Base-by-base conservation (phyloP, 352 stramenopile species). In the Aphanomyces euteiches region DNA sequence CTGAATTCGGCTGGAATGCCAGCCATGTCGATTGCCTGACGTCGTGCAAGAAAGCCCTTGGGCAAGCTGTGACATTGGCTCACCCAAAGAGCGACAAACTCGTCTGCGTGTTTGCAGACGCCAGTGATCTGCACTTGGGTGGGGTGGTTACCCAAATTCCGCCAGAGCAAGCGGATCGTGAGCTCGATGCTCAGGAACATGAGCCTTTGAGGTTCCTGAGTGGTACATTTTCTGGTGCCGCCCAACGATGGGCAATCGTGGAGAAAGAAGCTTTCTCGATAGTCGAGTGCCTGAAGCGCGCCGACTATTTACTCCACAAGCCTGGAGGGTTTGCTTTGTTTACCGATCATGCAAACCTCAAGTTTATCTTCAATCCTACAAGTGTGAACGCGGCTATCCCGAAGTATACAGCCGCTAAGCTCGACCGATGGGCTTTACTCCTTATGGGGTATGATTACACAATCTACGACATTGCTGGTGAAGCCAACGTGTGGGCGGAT, bases 261-360 rank as follows among this genome's bases (percentile, higher is more conserved):
- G 73, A 78, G 34, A 72, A 78, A 71, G 70, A 73, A 71, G 56
- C 45, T 1, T 77, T 72, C 38, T 61, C 71, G 10, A 77, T 78
- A 59, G 59, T 28, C 72, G 2, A 40, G 7, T 12, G 66, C 60
- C 8, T 76, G 71, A 48, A 47, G 69, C 28, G 67, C 56, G 28
- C 47, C 75, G 3, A 39, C 48, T 3, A 74, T 74, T 37, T 50
- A 75, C 19, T 45, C 76, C 36, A 13, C 70, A 6, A 36, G 69
- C 4, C 19, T 10, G 17, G 12, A 39, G 37, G 54, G 19, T 59
- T 75, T 69, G 54, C 40, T 1, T 28, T 78, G 3, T 78, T 45
- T 36, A 73, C 56, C 13, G 73, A 77, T 21, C 76, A 78, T 74
- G 15, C 37, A 76, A 0, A 75, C 28, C 77, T 21, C 64, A 77